These are phyloP conservation scores for Penicillium macrosclerotiorum DNA, from an alignment of 495 filamentous ascomycete genomes.

Conservation along the genomic window DNA sequence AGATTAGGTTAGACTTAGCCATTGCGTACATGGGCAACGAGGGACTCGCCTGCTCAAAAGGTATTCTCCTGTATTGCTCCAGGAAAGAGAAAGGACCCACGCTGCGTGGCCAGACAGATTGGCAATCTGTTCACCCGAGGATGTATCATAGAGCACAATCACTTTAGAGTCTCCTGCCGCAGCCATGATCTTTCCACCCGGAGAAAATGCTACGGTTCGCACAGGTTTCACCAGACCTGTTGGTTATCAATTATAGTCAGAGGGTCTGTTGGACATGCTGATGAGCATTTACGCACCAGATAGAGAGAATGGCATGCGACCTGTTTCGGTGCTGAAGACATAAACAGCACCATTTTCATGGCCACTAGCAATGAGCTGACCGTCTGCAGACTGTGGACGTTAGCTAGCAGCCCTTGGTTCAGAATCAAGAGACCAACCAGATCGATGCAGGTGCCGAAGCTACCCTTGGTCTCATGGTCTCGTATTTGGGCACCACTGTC, in stretches of 20 bases:
- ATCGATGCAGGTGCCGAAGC: slow-evolving; percentile 87
- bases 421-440: slow-evolving; percentile 47
- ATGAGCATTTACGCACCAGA: slow-evolving; percentile 56
- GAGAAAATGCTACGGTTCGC: slow-evolving; percentile 81
- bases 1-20: slow-evolving; percentile 11
- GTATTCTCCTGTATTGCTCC: slow-evolving; percentile 93
- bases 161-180: slow-evolving; percentile 88
- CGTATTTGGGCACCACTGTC: slow-evolving; percentile 57
- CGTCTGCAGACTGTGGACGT: slow-evolving; percentile 61
- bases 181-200: slow-evolving; percentile 77
- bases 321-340: slow-evolving; percentile 88
- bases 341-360: slow-evolving; percentile 94
- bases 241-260: slow-evolving; percentile 5
- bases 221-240: slow-evolving; percentile 82
- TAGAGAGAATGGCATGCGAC: slow-evolving; percentile 80
- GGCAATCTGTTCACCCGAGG: slow-evolving; percentile 86
- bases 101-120: slow-evolving; percentile 75
- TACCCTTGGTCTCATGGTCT: slow-evolving; percentile 86
- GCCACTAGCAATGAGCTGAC: slow-evolving; percentile 81
- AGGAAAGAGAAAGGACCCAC: slow-evolving; percentile 88
- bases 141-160: slow-evolving; percentile 87
- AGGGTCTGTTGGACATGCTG: neutral
- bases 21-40: neutral
- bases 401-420: slow-evolving; percentile 3
- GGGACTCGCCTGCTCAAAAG: slow-evolving; percentile 72